Evolutionary conservation across 352 stramenopile genomes (phyloP).

Genomic region (Phytophthora lateralis): DNA sequence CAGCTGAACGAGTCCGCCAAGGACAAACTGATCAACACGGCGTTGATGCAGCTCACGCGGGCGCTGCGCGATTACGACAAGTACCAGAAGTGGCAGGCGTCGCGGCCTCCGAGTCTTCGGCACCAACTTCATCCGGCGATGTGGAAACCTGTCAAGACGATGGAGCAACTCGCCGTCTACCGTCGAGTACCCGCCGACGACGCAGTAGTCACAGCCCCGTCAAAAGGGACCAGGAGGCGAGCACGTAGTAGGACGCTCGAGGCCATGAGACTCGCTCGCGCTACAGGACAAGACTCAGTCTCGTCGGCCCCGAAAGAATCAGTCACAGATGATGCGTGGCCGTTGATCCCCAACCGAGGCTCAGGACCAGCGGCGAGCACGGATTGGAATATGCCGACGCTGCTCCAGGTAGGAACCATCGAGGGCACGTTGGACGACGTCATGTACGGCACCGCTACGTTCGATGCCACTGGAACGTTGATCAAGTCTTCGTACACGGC

Average conservation of each 20-base stretch:
- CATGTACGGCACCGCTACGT: conserved; percentile 46
- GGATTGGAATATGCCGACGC: conserved; percentile 40
- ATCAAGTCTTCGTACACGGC: conserved; percentile 37
- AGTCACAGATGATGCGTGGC: conserved; percentile 14
- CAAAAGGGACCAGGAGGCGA: conserved; percentile 26
- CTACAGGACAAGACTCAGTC: conserved; percentile 18
- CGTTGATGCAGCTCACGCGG: conserved; percentile 33
- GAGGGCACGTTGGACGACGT: conserved; percentile 55
- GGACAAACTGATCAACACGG: conserved; percentile 39
- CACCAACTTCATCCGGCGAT: conserved; percentile 45
- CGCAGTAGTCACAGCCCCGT: conserved; percentile 19
- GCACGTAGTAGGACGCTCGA: conserved; percentile 38
- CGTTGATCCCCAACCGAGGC: conserved; percentile 19
- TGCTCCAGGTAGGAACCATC: conserved; percentile 48
- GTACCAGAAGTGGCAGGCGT: conserved; percentile 40
- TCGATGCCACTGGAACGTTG: conserved; percentile 30
- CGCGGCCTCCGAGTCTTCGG: conserved; percentile 36
- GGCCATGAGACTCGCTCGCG: conserved; percentile 16
- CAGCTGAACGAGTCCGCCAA: conserved; percentile 27
- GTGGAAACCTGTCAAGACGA: conserved; percentile 53
- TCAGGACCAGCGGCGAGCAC: conserved; percentile 11
- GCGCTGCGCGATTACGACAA: conserved; percentile 47
- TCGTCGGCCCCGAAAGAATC: conserved; percentile 31
- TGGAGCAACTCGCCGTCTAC: conserved; percentile 48
- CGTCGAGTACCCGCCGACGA: conserved; percentile 29